Evolutionary conservation across 2,329 filamentous ascomycete genomes (phyloP).

Genomic region (Colletotrichum sp.): DNA sequence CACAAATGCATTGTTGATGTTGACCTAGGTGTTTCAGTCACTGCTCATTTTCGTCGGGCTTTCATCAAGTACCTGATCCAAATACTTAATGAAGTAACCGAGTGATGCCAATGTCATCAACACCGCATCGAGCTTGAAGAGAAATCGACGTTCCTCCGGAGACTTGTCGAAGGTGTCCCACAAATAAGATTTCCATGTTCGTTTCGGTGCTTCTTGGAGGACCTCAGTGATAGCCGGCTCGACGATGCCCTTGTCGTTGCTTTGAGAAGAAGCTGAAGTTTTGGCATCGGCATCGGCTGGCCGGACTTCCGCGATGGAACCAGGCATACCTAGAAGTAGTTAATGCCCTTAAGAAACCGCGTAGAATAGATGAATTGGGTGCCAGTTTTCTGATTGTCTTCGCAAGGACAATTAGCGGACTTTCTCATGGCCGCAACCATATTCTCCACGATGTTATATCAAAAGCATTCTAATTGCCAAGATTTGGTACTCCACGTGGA

Average conservation of each 20-base stretch:
- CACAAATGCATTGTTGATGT: conserved; percentile 38
- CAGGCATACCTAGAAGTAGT: neutral
- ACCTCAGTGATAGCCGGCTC: neutral
- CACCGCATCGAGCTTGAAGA: conserved; percentile 46
- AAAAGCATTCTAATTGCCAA: neutral
- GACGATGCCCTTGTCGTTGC: neutral
- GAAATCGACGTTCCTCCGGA: conserved; percentile 41
- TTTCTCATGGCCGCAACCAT: neutral
- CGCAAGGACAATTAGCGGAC: neutral
- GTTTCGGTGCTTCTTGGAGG: conserved; percentile 33
- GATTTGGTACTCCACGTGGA: neutral
- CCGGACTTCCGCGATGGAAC: neutral
- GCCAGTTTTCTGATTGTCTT: neutral
- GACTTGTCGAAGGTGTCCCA: conserved; percentile 53
- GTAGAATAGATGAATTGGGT: neutral
- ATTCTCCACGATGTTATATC: neutral
- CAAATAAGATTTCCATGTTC: conserved; percentile 50
- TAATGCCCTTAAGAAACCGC: neutral
- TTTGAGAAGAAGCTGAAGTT: neutral
- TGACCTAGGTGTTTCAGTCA: conserved; percentile 29
- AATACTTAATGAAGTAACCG: conserved; percentile 28
- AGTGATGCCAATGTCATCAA: conserved; percentile 37
- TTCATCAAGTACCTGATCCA: conserved; percentile 12
- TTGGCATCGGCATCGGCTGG: neutral
- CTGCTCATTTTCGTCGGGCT: neutral